Evolutionary conservation across 441 rosid species (phyloP), one percentile per base, ranked within the genome.

Genomic region (Omphalea diandra): DNA sequence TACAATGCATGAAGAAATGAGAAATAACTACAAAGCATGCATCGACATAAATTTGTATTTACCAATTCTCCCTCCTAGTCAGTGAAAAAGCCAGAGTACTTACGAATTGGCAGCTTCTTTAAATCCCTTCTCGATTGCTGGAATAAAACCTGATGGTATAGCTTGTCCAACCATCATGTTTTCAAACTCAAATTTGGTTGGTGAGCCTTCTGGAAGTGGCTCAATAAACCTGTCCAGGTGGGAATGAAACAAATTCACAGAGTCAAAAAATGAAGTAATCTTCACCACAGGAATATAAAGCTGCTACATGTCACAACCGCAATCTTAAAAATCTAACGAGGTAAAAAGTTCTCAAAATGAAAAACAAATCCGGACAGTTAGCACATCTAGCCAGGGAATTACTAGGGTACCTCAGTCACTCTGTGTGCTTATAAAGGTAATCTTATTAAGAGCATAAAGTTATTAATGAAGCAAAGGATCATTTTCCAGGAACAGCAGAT

Each of bases 101-200:
- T 60, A 90, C 99, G 97, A 89, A 79, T 95, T 95, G 76, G 95
- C 95, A 73, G 98, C 99, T 87, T 95, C 99, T 80, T 79, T 93
- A 68, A 95, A 95, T 67, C 99, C 99, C 80, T 95, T 95, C 81
- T 93, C 99, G 63, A 95, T 95, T 50, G 98, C 94, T 73, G 98
- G 97, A 38, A 95, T 88, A 58, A 88, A 95, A 73, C 81, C 86
- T 54, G 99, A 93, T 38, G 98, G 99, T 78, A 95, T 85, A 70
- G 88, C 94, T 80, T 95, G 99, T 78, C 99, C 98, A 41, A 93
- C 93, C 8, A 95, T 79, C 90, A 89, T 83, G 80, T 95, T 95
- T 60, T 93, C 98, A 63, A 95, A 95, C 77, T 89, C 97, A 56
- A 95, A 90, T 79, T 95, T 93, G 49, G 82, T 79, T 53, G 86